phyloP scores from a whole-genome alignment of 306 rosid species.

The Luffa acutangula region DNA sequence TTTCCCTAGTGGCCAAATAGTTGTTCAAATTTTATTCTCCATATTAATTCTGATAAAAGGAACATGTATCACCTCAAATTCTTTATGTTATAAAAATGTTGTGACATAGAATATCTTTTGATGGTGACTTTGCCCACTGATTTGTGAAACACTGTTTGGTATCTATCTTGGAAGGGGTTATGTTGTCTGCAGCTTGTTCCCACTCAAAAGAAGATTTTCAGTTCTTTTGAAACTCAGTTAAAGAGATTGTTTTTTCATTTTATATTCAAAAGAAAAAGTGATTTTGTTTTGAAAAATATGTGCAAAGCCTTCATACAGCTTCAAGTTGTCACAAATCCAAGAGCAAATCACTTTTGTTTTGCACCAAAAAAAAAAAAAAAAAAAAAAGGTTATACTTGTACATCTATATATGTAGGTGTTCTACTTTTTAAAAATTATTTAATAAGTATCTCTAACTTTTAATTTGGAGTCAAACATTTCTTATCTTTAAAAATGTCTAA shows the following conservation, averaged over 20 bases:
- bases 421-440: not conserved
- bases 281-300: not conserved
- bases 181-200: not conserved
- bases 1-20: not conserved
- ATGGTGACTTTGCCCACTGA: not conserved
- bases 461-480: too few relatives aligned
- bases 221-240: not conserved
- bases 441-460: too few relatives aligned
- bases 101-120: slow-evolving; percentile 12
- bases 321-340: not conserved
- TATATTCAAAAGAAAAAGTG: not conserved
- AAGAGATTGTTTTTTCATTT: not conserved
- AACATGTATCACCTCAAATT: slow-evolving; percentile 4
- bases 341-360: not conserved
- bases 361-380: not conserved
- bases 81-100: slow-evolving; percentile 3
- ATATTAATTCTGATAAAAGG: not conserved
- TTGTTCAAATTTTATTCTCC: slow-evolving; percentile 2
- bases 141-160: slow-evolving; percentile 7
- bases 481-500: too few relatives aligned
- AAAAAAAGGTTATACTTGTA: too few relatives aligned
- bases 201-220: not conserved
- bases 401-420: not conserved
- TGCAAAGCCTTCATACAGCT: not conserved
- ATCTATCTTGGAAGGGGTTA: not conserved